Percentiles rank a stretch among this genome's conserved stretches.
Evolutionary conservation across 768 basidiomycete species (phyloP).

Genomic region (Tylopilus rubrobrunneus): DNA sequence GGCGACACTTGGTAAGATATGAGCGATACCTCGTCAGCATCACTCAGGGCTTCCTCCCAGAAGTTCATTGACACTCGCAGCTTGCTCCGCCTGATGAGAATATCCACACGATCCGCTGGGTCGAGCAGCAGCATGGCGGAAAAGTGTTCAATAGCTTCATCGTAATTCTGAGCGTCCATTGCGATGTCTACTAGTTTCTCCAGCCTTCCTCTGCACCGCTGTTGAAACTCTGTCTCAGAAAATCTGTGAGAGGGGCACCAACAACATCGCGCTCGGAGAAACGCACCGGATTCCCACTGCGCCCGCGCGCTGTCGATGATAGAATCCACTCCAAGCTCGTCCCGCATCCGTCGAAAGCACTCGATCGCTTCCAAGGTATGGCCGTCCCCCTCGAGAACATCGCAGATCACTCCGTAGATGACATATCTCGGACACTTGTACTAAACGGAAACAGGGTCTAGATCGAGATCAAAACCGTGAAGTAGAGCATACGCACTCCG

Average conservation of each 20-base stretch:
- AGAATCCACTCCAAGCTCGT: not conserved
- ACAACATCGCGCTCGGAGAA: not conserved
- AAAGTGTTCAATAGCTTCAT: too few species aligned
- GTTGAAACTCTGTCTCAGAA: not conserved
- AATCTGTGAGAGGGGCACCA: too few species aligned
- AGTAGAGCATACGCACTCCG: not conserved
- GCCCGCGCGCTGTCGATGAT: not conserved
- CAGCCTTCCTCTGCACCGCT: not conserved
- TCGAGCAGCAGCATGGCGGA: too few species aligned
- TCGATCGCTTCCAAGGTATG: not conserved
- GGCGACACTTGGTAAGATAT: not conserved
- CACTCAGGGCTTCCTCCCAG: too few species aligned
- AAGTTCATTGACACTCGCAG: too few species aligned
- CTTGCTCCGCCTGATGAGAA: too few species aligned
- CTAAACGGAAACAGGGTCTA: not conserved
- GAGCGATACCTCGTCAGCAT: not conserved
- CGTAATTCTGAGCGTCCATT: too few species aligned
- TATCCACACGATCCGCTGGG: too few species aligned
- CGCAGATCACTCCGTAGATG: not conserved
- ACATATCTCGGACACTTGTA: not conserved
- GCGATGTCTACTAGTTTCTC: not conserved
- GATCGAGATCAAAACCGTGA: not conserved
- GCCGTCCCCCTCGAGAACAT: not conserved
- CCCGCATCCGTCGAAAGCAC: slow-evolving; percentile 2
- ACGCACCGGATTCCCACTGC: slow-evolving; percentile 7